phyloP scores from a whole-genome alignment of 768 basidiomycete genomes.

The Postia placenta region DNA sequence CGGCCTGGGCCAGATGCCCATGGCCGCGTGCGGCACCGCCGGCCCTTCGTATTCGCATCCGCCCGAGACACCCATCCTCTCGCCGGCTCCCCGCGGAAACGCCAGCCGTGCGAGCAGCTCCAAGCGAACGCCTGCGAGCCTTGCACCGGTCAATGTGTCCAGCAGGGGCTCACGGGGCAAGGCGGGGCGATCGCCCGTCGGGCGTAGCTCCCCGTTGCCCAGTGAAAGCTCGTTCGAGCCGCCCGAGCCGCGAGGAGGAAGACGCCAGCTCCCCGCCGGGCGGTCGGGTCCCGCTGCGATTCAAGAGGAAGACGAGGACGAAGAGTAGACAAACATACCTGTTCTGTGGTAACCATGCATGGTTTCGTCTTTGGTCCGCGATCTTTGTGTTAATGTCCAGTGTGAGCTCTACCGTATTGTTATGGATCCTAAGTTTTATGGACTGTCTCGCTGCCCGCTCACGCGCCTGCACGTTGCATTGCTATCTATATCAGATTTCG shows the following conservation, averaged over 20 bases:
- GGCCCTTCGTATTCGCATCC: conserved; percentile 11
- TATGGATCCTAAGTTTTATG: conserved; percentile 3
- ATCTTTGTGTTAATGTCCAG: neutral
- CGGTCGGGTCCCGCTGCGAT: conserved; percentile 68
- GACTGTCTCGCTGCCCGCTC: neutral
- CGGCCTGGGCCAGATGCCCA: conserved; percentile 64
- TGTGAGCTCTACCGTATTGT: too few species aligned
- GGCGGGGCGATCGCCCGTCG: conserved; percentile 47
- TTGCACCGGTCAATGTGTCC: conserved; percentile 5
- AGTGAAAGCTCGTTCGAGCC: conserved; percentile 42
- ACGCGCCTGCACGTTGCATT: neutral
- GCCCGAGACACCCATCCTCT: conserved; percentile 13
- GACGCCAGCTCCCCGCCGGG: conserved; percentile 64
- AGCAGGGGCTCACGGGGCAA: conserved; percentile 13
- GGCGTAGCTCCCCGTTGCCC: conserved; percentile 55
- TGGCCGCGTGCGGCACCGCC: conserved; percentile 12
- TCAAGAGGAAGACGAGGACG: conserved; percentile 74
- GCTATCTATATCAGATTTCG: neutral
- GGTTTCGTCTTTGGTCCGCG: neutral
- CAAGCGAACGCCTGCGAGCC: conserved; percentile 13
- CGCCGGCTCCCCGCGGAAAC: conserved; percentile 7
- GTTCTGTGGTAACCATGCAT: neutral
- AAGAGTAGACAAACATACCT: conserved; percentile 55
- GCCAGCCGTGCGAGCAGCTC: conserved; percentile 4
- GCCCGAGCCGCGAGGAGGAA: conserved; percentile 44